Evolutionary conservation across 768 basidiomycete species (phyloP).

Genomic region (Suillus lakei): DNA sequence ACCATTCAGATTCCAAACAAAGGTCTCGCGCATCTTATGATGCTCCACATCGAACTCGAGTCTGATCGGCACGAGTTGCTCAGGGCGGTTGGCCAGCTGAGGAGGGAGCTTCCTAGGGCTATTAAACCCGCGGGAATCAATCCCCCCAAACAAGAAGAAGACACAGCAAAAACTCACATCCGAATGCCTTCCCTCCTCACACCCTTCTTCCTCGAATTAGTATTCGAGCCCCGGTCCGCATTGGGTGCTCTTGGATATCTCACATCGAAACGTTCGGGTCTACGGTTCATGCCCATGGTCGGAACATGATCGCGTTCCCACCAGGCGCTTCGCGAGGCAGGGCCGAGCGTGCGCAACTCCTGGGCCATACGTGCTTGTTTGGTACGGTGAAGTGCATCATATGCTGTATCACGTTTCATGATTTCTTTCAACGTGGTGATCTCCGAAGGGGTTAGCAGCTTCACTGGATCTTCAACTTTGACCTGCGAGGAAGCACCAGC

Average conservation of each 20-base stretch:
- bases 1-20: constrained; percentile 98
- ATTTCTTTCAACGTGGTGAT: constrained; percentile 38
- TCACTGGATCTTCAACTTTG: constrained; percentile 30
- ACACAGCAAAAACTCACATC: constrained; percentile 59
- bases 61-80: constrained; percentile 92
- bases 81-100: constrained; percentile 64
- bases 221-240: constrained; percentile 24
- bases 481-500: constrained; percentile 10
- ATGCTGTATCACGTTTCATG: constrained; percentile 44
- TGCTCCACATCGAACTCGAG: constrained; percentile 96
- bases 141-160: constrained; percentile 5
- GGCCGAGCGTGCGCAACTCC: constrained; percentile 50
- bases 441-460: constrained; percentile 36
- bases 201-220: constrained; percentile 50
- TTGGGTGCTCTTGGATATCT: constrained; percentile 56
- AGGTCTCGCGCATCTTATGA: constrained; percentile 93
- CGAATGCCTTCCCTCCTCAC: constrained; percentile 71
- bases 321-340: constrained; percentile 55
- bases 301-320: constrained; percentile 60
- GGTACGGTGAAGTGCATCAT: constrained; percentile 51
- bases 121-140: constrained; percentile 15
- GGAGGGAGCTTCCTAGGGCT: constrained; percentile 66
- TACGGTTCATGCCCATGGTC: constrained; percentile 35
- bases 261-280: constrained; percentile 53
- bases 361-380: constrained; percentile 58